Base-by-base conservation (phyloP, 2,329 filamentous ascomycete species). In the Aureobasidium sp. region DNA sequence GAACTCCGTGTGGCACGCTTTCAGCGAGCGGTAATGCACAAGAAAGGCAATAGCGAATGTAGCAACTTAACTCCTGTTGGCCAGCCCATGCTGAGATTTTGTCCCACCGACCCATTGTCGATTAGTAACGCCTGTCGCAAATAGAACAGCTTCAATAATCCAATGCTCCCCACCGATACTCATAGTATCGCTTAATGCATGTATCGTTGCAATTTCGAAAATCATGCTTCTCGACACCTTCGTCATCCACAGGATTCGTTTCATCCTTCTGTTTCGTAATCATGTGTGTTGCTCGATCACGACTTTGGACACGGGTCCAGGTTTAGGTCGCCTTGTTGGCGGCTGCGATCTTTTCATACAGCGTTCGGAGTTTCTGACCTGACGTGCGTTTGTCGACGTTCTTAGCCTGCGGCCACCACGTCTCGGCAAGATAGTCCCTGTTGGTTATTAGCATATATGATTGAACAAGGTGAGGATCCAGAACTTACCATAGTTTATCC, bases 391-490 rank as follows among this genome's bases (percentile, higher is more conserved):
- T 63, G 10, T 64, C 68, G 10, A 61, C 66, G 21, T 67, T 67
- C 63, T 71, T 72, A 25, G 68, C 69, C 51, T 73, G 71, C 27
- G 73, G 73, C 73, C 73, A 75, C 63, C 73, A 68, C 32, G 69
- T 66, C 30, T 69, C 66, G 21, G 67, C 67, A 9, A 74, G 69
- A 58, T 70, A 73, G 16, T 72, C 67, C 64, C 64, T 66, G 21
- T n/a, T 32, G 8, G 6, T 30, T 44, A 51, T 66, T 39, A 65
- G 62, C 30, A 57, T n/a, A 21, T 13, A 36, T 61, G 21, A 25
- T 37, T 9, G 16, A 37, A 16, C 3, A n/a, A 21, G 21, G 21
- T 21, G 2, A 27, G 7, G 11, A 27, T 21, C 30, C 32, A 25
- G 21, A 39, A 63, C 64, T 49, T 60, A 66, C 73, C 73, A 75